Evolutionary conservation across 768 basidiomycete species (phyloP), one percentile per base, ranked within the genome.

Genomic region (Lactarius indigo): DNA sequence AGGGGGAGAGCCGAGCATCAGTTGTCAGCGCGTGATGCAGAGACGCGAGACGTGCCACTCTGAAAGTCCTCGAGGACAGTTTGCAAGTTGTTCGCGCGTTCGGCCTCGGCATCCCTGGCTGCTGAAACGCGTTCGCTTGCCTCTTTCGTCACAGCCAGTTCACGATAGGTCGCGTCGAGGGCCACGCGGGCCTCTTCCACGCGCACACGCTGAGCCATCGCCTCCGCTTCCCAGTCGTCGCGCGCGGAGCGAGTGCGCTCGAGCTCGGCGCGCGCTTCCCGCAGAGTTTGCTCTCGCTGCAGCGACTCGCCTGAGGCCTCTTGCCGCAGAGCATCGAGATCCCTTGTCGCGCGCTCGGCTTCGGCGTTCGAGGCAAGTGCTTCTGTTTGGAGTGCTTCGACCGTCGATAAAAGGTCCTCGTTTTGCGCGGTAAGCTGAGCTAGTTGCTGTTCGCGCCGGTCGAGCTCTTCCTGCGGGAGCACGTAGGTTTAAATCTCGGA

Each of bases 61-160:
- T 98, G 94, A 78, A 98, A 99, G 77, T 98, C 97, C 73, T 93
- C 89, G 72, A 99, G 78, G 4, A 99, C 97, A 3, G 90, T 89
- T 75, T 98, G 92, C 65, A 99, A 75, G 77, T 98, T 98, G 8
- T 77, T 80, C 5, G 88, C 85, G 72, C 89, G 91, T 78, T 92
- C 88, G 68, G 80, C 81, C 71, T 93, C 92, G 23, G 79, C 75
- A 68, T 88, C 87, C 47, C 94, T 79, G 68, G 87, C 85, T 0
- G 73, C 79, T 35, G 75, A 73, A 20, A 87, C 86, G 69, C 83
- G 79, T 72, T 85, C 82, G 70, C 86, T 78, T 39, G 80, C 82
- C 61, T 86, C 87, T 54, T 82, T 79, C 70, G 90, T 85, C 9
- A 88, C 74, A 61, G 91, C 90, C 65, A 92, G 68, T 59, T 92